Evolutionary conservation across 2,329 filamentous ascomycete species (phyloP), one percentile per base, ranked within the genome.

Genomic region (Kalmusia sp.): DNA sequence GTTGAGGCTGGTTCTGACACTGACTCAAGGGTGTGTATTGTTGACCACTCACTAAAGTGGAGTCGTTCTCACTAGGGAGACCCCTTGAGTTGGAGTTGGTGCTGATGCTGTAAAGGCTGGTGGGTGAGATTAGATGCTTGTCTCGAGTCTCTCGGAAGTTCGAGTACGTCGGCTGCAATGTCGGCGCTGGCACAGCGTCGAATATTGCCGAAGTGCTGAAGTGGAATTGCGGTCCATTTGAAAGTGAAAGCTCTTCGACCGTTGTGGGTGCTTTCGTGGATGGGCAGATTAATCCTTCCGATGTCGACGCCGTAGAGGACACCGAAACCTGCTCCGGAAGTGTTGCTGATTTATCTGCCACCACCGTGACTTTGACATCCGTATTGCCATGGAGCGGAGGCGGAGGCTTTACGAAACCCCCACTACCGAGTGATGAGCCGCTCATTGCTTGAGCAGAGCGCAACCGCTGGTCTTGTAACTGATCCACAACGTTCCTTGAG

Each of bases 101-200:
- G 37, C 64, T 70, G 56, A 77, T 79, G 44, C 71, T 72, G 54
- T 80, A 80, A 7, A 74, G 61, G 21, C 73, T 72, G 0, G 70
- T 57, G 24, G 60, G 55, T 3, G 54, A 54, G 2, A 31, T 67
- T 7, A 66, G 55, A 25, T 58, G 52, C 21, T 51, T 53, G 46
- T 66, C 58, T 35, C 25, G 43, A 27, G 21, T 35, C 9, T 46
- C 43, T 4, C 63, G 53, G 50, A 63, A 62, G 30, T 61, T 63
- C n/a, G 69, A 70, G 46, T 71, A 72, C 4, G 55, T 48, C 12
- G 58, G 45, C 12, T 54, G 43, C 24, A 58, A 35, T 6, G 62
- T 41, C n/a, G 68, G 46, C 17, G 59, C 53, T 14, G 52, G 60
- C 50, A 67, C 62, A 1, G 57, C 43, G 8, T 69, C 67, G 0